Base-by-base conservation (phyloP, 2,329 filamentous ascomycete species). In the Kalaharituber pfeilii region DNA sequence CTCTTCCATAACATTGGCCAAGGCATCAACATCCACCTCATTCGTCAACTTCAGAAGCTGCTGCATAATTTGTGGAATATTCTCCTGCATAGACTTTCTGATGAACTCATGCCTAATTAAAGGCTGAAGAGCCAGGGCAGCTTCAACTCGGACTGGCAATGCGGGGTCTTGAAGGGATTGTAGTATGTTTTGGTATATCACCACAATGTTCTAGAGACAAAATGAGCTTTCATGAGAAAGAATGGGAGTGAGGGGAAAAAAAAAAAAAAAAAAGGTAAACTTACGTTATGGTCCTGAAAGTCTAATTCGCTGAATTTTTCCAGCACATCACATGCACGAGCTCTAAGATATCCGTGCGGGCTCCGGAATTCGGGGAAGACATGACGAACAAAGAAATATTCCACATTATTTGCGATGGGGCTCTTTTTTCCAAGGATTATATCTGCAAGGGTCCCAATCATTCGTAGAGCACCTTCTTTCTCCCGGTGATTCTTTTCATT, bases 1-100 rank as follows among this genome's bases (percentile, higher is more conserved):
- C 66, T 98, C 91, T 69, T 98, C 91, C 91, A 98, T 98, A 36
- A 98, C 91, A 65, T 96, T 96, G 22, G 91, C 89, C 39, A 98
- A 75, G 4, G 91, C 88, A 68, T 98, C 91, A 49, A 98, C 89
- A 66, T 98, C 91, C 56, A 93, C 91, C 70, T 98, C 91, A 66
- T 98, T 98, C 26, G 91, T 89, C 55, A 98, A 74, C 72, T 96
- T 96, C 53, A 98, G 75, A 13, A 98, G 76, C 69, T 98, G 89
- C 70, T 96, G 93, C 91, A 98, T 98, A 65, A 98, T 96, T 65
- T 94, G 93, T 15, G 91, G 88, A 62, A 98, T 98, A 67, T 88
- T 95, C 65, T 88, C 81, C 70, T 95, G 88, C 91, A 98, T 96
- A 69, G 85, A 91, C 39, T 81, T 82, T 55, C 88, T 82, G 65